A percentile compares a stretch with the other conserved stretches of the same genome.
These are phyloP conservation scores for Yamadazyma oceani DNA, from an alignment of 1,139 yeast species.

Conservation along the genomic window DNA sequence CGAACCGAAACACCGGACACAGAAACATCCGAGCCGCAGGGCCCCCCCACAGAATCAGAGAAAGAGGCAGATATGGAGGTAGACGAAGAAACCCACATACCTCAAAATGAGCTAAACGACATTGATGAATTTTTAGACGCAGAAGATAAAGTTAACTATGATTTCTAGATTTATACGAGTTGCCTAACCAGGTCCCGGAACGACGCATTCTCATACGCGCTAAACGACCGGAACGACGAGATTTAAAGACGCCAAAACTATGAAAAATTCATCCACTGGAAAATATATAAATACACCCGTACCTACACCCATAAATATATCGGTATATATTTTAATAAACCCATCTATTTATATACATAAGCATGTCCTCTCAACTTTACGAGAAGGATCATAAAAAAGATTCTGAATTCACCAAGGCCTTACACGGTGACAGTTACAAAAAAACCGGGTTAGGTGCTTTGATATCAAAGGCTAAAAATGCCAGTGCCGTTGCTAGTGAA, in stretches of 20 bases:
- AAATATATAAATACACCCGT: background rate
- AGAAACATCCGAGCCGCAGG: too few species aligned
- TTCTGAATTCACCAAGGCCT: slow-evolving; percentile 72
- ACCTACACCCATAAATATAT: background rate
- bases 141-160: slow-evolving; percentile 44
- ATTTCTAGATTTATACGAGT: slow-evolving; percentile 18
- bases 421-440: slow-evolving; percentile 76
- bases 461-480: slow-evolving; percentile 70
- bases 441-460: slow-evolving; percentile 77
- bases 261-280: too few species aligned
- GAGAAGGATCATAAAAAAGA: slow-evolving; percentile 49
- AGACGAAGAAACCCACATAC: slow-evolving; percentile 13
- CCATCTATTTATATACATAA: too few species aligned
- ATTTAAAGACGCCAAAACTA: too few species aligned
- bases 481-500: slow-evolving; percentile 79
- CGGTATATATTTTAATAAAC: background rate
- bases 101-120: slow-evolving; percentile 21
- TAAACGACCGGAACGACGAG: slow-evolving; percentile 15
- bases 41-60: too few species aligned
- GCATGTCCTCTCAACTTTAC: too few species aligned
- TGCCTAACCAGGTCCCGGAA: background rate
- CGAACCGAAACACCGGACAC: too few species aligned
- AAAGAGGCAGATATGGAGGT: slow-evolving; percentile 3
- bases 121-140: slow-evolving; percentile 40
- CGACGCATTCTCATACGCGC: too few species aligned